Conservation (phyloP, 768 basidiomycete genomes). For the Mycena rebaudengoi region DNA sequence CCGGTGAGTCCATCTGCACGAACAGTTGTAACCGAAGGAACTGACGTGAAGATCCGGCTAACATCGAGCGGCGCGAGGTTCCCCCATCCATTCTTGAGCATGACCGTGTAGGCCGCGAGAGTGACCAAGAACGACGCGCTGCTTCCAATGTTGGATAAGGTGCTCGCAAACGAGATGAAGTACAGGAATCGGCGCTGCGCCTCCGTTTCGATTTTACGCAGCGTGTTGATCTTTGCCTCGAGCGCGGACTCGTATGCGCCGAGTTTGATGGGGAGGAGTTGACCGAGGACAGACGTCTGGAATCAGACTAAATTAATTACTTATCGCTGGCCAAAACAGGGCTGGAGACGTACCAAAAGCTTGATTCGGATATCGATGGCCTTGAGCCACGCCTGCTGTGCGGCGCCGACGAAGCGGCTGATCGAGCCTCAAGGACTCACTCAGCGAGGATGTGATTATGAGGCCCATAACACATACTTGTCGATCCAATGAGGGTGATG, state of each 20-base stretch:
- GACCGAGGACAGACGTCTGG: conserved; percentile 19
- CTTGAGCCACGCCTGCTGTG: conserved; percentile 14
- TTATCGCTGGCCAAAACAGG: background rate
- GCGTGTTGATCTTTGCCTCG: background rate
- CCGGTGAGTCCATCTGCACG: background rate
- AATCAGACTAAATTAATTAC: too few relatives aligned
- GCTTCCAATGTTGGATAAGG: conserved; percentile 4
- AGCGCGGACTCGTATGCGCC: conserved; percentile 18
- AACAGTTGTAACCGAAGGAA: background rate
- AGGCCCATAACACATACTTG: background rate
- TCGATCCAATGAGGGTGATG: background rate
- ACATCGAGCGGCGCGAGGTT: conserved; percentile 6
- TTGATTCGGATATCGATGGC: conserved; percentile 17
- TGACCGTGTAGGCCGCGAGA: conserved; percentile 6
- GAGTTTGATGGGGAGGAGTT: conserved; percentile 23
- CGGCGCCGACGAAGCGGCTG: conserved; percentile 5
- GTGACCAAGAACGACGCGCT: conserved; percentile 11
- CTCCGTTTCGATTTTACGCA: conserved; percentile 6
- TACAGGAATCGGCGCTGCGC: conserved; percentile 5
- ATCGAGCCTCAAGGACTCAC: background rate
- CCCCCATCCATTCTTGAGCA: conserved; percentile 5
- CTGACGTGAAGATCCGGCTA: conserved; percentile 17
- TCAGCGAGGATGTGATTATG: background rate
- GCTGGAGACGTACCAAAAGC: conserved; percentile 6
- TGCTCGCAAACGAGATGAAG: background rate